These are phyloP conservation scores for Cladorrhinum sp. DNA, from an alignment of 2,329 filamentous ascomycete genomes.

Conservation along the genomic window DNA sequence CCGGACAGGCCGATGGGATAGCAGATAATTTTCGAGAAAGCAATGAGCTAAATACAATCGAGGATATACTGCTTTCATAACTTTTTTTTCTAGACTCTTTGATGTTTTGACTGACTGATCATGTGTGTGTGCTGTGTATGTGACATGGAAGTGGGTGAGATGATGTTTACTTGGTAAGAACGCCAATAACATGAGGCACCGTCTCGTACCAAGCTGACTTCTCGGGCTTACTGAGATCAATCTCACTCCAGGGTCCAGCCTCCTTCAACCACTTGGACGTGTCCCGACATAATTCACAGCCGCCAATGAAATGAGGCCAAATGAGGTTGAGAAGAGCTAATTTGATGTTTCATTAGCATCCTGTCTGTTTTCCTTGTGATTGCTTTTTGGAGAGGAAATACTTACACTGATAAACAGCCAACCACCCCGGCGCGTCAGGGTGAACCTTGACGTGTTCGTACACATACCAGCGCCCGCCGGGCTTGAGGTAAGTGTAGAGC, in stretches of 20 bases:
- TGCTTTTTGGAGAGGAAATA: conserved; percentile 11
- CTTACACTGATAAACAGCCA: conserved; percentile 52
- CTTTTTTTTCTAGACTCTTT: not conserved
- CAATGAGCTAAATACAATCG: not conserved
- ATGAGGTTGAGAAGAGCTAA: conserved; percentile 49
- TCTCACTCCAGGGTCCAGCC: conserved; percentile 48
- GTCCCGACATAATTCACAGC: conserved; percentile 49
- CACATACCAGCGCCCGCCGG: conserved; percentile 60
- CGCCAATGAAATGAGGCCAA: conserved; percentile 52
- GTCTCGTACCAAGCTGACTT: conserved; percentile 41
- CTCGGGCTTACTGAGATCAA: conserved; percentile 44
- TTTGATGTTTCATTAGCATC: not conserved
- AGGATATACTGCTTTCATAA: not conserved
- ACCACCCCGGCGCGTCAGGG: conserved; percentile 23
- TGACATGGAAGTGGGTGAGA: not conserved
- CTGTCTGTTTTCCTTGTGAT: not conserved
- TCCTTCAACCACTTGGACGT: conserved; percentile 46
- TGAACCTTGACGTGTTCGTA: conserved; percentile 56
- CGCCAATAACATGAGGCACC: conserved; percentile 51
- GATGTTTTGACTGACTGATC: not conserved
- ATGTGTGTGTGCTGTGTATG: not conserved
- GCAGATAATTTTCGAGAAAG: not conserved
- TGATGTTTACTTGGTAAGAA: conserved; percentile 47
- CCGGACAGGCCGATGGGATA: not conserved
- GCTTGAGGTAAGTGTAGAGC: conserved; percentile 57